A percentile compares a stretch with the other conserved stretches of the same genome.
Conservation (phyloP, 257 asterid species). For the Asclepias syriaca region DNA sequence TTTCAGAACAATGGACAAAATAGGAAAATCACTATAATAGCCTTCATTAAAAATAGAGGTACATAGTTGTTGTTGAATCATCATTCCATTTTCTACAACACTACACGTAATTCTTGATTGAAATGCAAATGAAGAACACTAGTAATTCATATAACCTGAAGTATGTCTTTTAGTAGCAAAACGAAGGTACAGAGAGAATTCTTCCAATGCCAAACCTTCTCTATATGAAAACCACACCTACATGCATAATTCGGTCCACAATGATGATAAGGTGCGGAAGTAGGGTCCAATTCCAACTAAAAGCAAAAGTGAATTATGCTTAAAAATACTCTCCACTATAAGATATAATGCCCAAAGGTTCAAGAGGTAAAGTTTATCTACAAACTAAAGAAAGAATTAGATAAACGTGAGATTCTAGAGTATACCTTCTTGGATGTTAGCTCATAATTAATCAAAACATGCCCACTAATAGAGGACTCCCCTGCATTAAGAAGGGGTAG, state of each 20-base stretch:
- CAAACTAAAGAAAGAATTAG: not conserved
- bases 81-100: not conserved
- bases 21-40: not conserved
- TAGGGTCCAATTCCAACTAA: not conserved
- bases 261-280: not conserved
- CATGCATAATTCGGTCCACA: not conserved
- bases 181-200: not conserved
- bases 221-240: not conserved
- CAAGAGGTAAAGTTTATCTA: not conserved
- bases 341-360: not conserved
- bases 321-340: not conserved
- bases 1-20: not conserved
- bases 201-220: not conserved
- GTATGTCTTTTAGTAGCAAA: not conserved
- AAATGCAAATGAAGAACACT: not conserved
- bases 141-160: not conserved
- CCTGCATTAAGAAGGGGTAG: conserved; percentile 67
- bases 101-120: not conserved
- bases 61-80: not conserved
- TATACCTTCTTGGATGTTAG: conserved; percentile 74
- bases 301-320: not conserved
- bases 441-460: conserved; percentile 76
- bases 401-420: not conserved
- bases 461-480: conserved; percentile 60
- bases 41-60: too few relatives aligned